Percentiles rank a stretch among this genome's conserved stretches.
phyloP scores from a whole-genome alignment of 768 basidiomycete species.

The Amanita rubescens region DNA sequence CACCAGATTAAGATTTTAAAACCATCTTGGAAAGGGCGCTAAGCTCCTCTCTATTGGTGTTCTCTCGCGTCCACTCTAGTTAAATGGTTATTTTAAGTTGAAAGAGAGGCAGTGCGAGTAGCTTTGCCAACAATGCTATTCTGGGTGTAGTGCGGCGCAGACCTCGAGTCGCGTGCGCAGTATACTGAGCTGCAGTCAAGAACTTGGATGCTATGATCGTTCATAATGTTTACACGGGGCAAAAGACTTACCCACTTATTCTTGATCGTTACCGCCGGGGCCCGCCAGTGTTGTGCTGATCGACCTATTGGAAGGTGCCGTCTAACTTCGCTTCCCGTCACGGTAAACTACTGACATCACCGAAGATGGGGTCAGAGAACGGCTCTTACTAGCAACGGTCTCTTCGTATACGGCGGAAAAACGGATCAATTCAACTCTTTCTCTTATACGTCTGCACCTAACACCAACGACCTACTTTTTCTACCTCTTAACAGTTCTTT shows the following conservation, averaged over 20 bases:
- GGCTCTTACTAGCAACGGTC: slow-evolving; percentile 45
- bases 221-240: neutral
- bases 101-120: slow-evolving; percentile 1
- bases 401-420: slow-evolving; percentile 79
- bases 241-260: neutral
- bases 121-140: neutral
- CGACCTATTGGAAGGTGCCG: neutral
- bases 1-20: no score
- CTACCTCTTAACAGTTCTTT: slow-evolving; percentile 62
- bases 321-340: neutral
- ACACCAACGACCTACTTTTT: slow-evolving; percentile 59
- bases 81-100: no score
- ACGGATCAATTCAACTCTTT: slow-evolving; percentile 62
- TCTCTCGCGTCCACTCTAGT: no score
- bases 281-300: slow-evolving; percentile 1
- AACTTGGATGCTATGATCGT: neutral
- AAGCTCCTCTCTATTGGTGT: no score
- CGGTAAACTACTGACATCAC: neutral
- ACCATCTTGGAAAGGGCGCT: no score
- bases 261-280: neutral
- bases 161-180: neutral
- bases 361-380: slow-evolving; percentile 81
- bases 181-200: neutral
- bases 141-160: neutral
- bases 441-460: slow-evolving; percentile 71